Evolutionary conservation across 1,284 basidiomycete genomes (phyloP).

Genomic region (Chalciporus piperatoides): DNA sequence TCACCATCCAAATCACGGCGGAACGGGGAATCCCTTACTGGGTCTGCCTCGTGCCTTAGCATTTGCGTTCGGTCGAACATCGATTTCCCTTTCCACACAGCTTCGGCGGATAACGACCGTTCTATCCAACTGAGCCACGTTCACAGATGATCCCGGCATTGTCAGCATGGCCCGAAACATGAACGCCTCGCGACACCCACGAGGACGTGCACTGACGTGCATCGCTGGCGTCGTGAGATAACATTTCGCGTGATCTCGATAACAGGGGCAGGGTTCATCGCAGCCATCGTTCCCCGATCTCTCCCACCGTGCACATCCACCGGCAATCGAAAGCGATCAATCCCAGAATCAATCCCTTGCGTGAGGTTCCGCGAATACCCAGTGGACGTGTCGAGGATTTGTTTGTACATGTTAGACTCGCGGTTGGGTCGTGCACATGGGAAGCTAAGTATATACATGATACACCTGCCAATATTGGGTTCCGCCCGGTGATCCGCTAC

Average conservation of each 20-base stretch:
- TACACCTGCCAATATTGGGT: too few species aligned
- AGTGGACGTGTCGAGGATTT: not conserved
- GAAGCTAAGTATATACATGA: too few species aligned
- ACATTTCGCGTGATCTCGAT: not conserved
- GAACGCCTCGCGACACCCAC: slow-evolving; percentile 14
- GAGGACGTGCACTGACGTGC: slow-evolving; percentile 2
- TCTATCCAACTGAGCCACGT: slow-evolving; percentile 18
- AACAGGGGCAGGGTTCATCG: not conserved
- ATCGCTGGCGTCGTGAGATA: not conserved
- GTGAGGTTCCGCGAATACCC: not conserved
- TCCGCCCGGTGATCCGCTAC: too few species aligned
- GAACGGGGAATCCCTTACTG: slow-evolving; percentile 23
- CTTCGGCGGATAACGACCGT: slow-evolving; percentile 6
- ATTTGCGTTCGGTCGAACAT: not conserved
- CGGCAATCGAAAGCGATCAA: slow-evolving; percentile 10
- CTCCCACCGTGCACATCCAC: not conserved
- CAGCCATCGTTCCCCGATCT: not conserved
- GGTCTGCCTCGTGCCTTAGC: slow-evolving; percentile 23
- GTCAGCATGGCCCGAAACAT: not conserved
- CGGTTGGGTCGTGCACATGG: too few species aligned
- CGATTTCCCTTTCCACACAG: slow-evolving; percentile 23
- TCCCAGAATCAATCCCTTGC: not conserved
- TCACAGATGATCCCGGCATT: slow-evolving; percentile 23
- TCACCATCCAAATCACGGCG: slow-evolving; percentile 20
- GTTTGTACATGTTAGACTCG: slow-evolving; percentile 29